Percentiles rank a stretch among this genome's conserved stretches.
These are phyloP conservation scores for Chamaenerion angustifolium DNA, from an alignment of 345 rosid genomes.

Conservation along the genomic window DNA sequence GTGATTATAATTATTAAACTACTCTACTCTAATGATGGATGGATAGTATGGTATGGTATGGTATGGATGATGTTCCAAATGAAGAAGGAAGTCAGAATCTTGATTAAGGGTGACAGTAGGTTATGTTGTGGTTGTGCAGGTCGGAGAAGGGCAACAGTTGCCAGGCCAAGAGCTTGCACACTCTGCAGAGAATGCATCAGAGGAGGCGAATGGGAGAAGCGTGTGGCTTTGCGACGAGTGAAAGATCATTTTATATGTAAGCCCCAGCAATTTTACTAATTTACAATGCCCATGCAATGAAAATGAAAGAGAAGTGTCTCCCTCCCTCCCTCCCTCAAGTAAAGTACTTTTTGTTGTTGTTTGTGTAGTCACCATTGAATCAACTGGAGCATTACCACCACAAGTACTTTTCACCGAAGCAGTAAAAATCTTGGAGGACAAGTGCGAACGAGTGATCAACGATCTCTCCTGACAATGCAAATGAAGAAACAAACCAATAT, in stretches of 20 bases:
- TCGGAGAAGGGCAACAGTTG: conserved; percentile 65
- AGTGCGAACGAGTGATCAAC: conserved; percentile 54
- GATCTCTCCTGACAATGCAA: conserved; percentile 35
- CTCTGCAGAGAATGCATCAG: conserved; percentile 82
- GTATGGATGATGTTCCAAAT: no score
- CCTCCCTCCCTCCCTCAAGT: background rate
- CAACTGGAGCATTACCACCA: conserved; percentile 77
- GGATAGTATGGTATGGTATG: no score
- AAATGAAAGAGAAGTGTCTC: no score
- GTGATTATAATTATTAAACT: background rate
- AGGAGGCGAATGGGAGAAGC: conserved; percentile 43
- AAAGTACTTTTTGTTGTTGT: background rate
- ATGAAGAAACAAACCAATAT: no score
- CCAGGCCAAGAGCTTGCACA: conserved; percentile 66
- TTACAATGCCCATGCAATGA: no score
- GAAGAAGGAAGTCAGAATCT: no score
- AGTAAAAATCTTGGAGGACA: conserved; percentile 76
- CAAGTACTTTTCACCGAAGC: conserved; percentile 79
- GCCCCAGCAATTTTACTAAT: conserved; percentile 6
- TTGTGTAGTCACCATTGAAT: conserved; percentile 63
- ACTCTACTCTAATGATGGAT: no score
- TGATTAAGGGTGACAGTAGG: no score
- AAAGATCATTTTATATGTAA: conserved; percentile 89
- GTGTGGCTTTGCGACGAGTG: conserved; percentile 49
- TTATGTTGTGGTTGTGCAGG: conserved; percentile 34